Evolutionary conservation across 768 basidiomycete genomes (phyloP), one percentile per base, ranked within the genome.

Genomic region (Xanthoconium stramineum): DNA sequence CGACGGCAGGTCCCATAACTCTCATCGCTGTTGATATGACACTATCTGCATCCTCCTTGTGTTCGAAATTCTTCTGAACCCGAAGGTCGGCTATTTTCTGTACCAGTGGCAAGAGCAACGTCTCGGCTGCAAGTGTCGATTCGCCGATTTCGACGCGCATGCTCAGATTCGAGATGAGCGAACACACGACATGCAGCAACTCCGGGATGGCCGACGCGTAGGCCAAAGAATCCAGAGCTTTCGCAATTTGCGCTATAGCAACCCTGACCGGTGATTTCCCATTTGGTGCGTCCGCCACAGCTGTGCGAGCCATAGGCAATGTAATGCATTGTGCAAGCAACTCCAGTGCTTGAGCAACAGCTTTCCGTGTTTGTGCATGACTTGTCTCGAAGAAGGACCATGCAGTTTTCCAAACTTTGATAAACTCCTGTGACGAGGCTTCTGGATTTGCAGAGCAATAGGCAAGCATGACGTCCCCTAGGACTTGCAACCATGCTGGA

Each of bases 41-140:
- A 11, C 74, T 75, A 67, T 99, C 96, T 14, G 86, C 93, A 19
- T 82, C 84, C 66, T 95, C 94, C 69, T 92, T 94, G 72, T 89
- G 82, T 70, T 97, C 94, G 65, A 98, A 99, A 2, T 79, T 84
- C 71, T 89, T 92, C 64, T 88, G 79, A 28, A 82, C 76, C 52
- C 96, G 76, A 51, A 96, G 73, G 35, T 88, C 85, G 7, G 84
- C 91, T 24, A 96, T 77, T 55, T 83, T 83, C 56, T 79, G 72
- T 43, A 98, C 79, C 39, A 94, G 66, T 38, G 85, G 83, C 49
- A 88, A 67, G 30, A 95, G 75, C 6, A 97, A 75, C 19, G 72
- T 66, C 67, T 94, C 88, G 6, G 90, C 85, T 19, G 86, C 86
- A 29, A 85, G 79, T 35, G 71, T 80, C 24, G 78, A 66, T 35